Evolutionary conservation across 306 rosid species (phyloP).

Genomic region (Malus orientalis): DNA sequence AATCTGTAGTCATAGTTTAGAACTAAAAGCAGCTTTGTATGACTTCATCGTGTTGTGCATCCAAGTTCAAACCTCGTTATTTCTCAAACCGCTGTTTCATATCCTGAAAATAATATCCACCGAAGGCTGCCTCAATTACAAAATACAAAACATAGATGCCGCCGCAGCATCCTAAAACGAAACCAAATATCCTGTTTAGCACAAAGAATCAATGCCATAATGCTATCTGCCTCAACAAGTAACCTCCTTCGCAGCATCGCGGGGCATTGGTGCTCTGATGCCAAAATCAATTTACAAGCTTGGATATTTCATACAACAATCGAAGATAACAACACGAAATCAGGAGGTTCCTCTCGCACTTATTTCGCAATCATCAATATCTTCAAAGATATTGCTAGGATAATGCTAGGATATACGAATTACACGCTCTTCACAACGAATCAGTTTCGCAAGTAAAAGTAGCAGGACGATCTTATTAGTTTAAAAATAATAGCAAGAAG

Average conservation of each 20-base stretch:
- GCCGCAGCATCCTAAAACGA: background rate
- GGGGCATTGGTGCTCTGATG: background rate
- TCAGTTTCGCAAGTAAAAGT: background rate
- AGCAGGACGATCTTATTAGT: too few species aligned
- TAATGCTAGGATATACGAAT: too few species aligned
- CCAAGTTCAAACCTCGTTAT: background rate
- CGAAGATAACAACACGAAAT: background rate
- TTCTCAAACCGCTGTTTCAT: background rate
- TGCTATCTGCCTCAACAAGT: background rate
- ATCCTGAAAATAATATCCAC: background rate
- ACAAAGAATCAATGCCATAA: background rate
- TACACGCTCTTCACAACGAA: background rate
- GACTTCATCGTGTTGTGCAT: background rate
- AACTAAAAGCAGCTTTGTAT: background rate
- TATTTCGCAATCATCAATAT: background rate
- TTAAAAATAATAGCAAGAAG: too few species aligned
- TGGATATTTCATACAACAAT: background rate
- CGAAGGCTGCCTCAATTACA: background rate
- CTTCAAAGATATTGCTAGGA: background rate
- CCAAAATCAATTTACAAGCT: background rate
- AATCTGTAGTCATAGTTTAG: background rate
- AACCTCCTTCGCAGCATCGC: background rate
- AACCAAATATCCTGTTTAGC: background rate
- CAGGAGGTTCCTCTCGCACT: background rate
- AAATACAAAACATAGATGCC: background rate